A percentile compares a stretch with the other conserved stretches of the same genome.
phyloP scores from a whole-genome alignment of 1,284 basidiomycete species.

The Wallemia hederae region DNA sequence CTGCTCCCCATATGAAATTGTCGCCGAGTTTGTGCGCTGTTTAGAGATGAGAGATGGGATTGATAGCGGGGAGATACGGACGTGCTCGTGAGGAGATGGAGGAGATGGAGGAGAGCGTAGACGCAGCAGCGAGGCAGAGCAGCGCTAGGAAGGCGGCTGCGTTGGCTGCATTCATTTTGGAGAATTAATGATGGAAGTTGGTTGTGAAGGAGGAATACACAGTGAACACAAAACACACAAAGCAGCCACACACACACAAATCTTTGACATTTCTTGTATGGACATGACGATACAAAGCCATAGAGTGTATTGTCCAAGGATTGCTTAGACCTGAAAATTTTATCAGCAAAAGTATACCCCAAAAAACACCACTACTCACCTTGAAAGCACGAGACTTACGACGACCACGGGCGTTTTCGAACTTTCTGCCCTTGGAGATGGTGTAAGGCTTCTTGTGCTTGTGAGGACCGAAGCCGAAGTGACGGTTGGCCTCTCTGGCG shows the following conservation, averaged over 20 bases:
- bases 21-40: neutral
- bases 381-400: constrained; percentile 19
- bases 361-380: constrained; percentile 3
- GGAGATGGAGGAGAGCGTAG: too few relatives aligned
- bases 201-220: too few relatives aligned
- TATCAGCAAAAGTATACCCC: neutral
- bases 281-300: neutral
- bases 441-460: constrained; percentile 87
- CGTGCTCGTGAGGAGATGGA: too few relatives aligned
- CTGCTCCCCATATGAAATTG: neutral
- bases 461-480: constrained; percentile 84
- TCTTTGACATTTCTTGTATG: neutral
- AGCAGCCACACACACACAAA: too few relatives aligned
- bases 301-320: neutral
- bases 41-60: too few relatives aligned
- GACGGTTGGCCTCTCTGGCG: constrained; percentile 74
- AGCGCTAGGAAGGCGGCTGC: too few relatives aligned
- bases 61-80: too few relatives aligned
- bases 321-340: neutral
- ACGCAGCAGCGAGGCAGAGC: too few relatives aligned
- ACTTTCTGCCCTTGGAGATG: constrained; percentile 78
- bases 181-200: too few relatives aligned
- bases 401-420: constrained; percentile 24
- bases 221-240: too few relatives aligned
- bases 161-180: too few relatives aligned